phyloP scores from a whole-genome alignment of 345 rosid genomes.

The Diplotaxis tenuifolia region DNA sequence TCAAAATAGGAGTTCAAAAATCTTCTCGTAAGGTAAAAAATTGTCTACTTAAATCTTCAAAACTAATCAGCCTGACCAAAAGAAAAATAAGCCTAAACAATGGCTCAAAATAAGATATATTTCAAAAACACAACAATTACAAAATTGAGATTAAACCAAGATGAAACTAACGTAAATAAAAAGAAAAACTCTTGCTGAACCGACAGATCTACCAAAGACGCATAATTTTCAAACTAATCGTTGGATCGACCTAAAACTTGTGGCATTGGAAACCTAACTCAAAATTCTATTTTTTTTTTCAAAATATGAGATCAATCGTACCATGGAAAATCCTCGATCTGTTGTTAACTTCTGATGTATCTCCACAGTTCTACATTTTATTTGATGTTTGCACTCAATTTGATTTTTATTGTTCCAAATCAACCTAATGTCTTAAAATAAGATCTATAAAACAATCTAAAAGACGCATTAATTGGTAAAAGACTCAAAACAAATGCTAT shows the following conservation, averaged over 20 bases:
- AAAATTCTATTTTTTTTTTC: not conserved
- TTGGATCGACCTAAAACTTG: no score
- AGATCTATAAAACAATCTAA: not conserved
- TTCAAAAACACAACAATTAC: not conserved
- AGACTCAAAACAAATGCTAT: not conserved
- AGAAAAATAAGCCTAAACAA: not conserved
- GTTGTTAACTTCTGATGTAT: not conserved
- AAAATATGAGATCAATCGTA: not conserved
- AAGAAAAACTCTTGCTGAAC: no score
- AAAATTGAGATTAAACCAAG: not conserved
- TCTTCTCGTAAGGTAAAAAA: not conserved
- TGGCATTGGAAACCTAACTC: not conserved
- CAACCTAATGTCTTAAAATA: not conserved
- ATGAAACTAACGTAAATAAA: no score
- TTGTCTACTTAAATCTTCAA: not conserved
- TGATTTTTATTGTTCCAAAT: no score
- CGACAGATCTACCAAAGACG: no score
- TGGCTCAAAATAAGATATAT: not conserved
- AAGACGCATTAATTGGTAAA: not conserved
- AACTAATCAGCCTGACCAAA: not conserved
- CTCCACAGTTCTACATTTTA: not conserved
- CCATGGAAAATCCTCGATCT: not conserved
- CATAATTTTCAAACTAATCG: no score
- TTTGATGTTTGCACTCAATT: not conserved
- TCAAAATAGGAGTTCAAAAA: not conserved